These are phyloP conservation scores for Atkinsonella hypoxylon DNA, from an alignment of 2,329 filamentous ascomycete genomes.

Conservation along the genomic window DNA sequence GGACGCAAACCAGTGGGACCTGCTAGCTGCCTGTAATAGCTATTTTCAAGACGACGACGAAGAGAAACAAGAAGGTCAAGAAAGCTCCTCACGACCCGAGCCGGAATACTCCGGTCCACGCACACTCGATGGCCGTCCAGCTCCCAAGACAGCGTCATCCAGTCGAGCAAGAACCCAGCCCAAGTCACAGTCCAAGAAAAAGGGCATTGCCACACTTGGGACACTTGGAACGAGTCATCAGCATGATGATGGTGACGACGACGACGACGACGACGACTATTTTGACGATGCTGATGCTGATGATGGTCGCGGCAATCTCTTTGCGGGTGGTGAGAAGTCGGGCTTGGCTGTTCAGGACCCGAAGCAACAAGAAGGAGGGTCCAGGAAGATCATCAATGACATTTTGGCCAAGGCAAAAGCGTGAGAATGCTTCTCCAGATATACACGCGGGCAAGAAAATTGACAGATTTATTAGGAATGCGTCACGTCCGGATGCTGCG, in stretches of 20 bases:
- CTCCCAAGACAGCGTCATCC: slow-evolving; percentile 26
- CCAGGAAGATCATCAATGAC: slow-evolving; percentile 47
- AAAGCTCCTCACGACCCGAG: slow-evolving; percentile 2
- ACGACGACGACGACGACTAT: slow-evolving; percentile 32
- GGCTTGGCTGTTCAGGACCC: slow-evolving; percentile 57
- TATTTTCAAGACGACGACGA: slow-evolving; percentile 50
- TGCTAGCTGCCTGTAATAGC: slow-evolving; percentile 47
- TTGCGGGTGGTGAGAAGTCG: slow-evolving; percentile 79
- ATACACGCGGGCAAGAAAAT: too few species aligned
- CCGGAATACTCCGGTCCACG: slow-evolving; percentile 47
- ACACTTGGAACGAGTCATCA: slow-evolving; percentile 37
- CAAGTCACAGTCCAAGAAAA: slow-evolving; percentile 36
- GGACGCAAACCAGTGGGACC: slow-evolving; percentile 51
- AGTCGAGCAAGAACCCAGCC: slow-evolving; percentile 21
- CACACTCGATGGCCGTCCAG: slow-evolving; percentile 51
- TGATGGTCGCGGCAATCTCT: slow-evolving; percentile 54
- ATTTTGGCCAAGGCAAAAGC: slow-evolving; percentile 52
- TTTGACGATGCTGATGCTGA: slow-evolving; percentile 44
- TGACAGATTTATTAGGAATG: slow-evolving; percentile 35
- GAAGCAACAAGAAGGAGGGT: slow-evolving; percentile 28
- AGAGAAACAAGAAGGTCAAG: slow-evolving; percentile 24
- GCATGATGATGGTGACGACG: slow-evolving; percentile 47
- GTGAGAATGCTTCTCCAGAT: slow-evolving; percentile 26
- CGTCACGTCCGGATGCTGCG: slow-evolving; percentile 40
- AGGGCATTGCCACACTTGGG: slow-evolving; percentile 48